Conservation (phyloP, 2,329 filamentous ascomycete species). For the Hypoxylon sp. region DNA sequence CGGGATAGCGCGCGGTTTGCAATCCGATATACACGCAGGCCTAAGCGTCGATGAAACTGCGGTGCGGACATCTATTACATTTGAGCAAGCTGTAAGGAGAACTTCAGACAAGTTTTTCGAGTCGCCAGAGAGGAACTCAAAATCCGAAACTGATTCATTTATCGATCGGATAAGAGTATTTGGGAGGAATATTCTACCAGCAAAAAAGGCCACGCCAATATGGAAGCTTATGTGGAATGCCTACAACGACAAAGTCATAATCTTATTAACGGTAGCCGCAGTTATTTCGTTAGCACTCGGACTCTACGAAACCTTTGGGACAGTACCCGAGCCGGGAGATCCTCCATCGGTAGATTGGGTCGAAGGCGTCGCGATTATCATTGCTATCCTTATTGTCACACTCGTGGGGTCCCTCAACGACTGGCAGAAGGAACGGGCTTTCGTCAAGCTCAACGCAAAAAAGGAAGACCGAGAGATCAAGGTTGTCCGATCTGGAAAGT, state of each 20-base stretch:
- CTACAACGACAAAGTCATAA: slow-evolving; percentile 81
- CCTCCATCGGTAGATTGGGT: slow-evolving; percentile 70
- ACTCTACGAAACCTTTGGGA: slow-evolving; percentile 75
- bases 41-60: slow-evolving; percentile 77
- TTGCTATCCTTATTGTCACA: slow-evolving; percentile 74
- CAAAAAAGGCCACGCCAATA: slow-evolving; percentile 72
- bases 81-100: slow-evolving; percentile 52
- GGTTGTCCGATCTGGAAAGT: slow-evolving; percentile 75
- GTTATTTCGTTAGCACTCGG: slow-evolving; percentile 78
- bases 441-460: slow-evolving; percentile 70
- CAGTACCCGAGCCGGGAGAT: slow-evolving; percentile 58
- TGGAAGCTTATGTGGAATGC: slow-evolving; percentile 75
- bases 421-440: slow-evolving; percentile 74
- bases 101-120: slow-evolving; percentile 46
- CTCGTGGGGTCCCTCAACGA: slow-evolving; percentile 73
- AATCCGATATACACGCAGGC: slow-evolving; percentile 74
- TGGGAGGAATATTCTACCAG: slow-evolving; percentile 71
- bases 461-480: slow-evolving; percentile 75
- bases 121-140: slow-evolving; percentile 31
- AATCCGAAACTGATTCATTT: slow-evolving; percentile 52
- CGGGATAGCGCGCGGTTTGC: slow-evolving; percentile 78
- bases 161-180: slow-evolving; percentile 72
- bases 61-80: slow-evolving; percentile 50
- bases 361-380: slow-evolving; percentile 73
- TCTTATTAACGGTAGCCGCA: slow-evolving; percentile 77